Evolutionary conservation across 208 protist genomes (phyloP).

Genomic region (Herpetomonas tarakana): DNA sequence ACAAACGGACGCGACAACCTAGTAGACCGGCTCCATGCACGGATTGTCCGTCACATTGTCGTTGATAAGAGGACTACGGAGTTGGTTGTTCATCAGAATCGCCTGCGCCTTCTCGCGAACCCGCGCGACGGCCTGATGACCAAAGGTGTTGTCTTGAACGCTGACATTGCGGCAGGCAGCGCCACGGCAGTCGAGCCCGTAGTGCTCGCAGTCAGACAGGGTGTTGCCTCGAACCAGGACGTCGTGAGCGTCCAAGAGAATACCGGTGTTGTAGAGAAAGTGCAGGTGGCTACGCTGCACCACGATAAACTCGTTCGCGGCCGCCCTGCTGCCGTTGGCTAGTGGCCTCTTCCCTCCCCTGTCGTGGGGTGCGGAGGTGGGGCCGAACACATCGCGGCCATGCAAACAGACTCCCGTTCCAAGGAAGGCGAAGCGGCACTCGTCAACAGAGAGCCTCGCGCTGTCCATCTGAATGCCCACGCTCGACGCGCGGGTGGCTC

Average conservation of each 20-base stretch:
- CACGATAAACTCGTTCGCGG: conserved; percentile 7
- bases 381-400: conserved; percentile 15
- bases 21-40: conserved; percentile 70
- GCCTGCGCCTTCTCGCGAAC: conserved; percentile 50
- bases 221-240: conserved; percentile 49
- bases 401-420: conserved; percentile 41
- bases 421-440: conserved; percentile 48
- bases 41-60: conserved; percentile 60
- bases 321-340: conserved; percentile 9
- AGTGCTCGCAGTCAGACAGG: conserved; percentile 70
- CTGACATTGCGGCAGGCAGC: conserved; percentile 32
- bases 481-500: conserved; percentile 13
- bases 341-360: conserved; percentile 9
- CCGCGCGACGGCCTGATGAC: conserved; percentile 39
- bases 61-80: conserved; percentile 50
- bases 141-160: conserved; percentile 66
- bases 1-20: conserved; percentile 1
- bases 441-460: conserved; percentile 27
- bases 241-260: conserved; percentile 58
- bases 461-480: conserved; percentile 62
- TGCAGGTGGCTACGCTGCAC: conserved; percentile 32
- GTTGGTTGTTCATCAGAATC: conserved; percentile 61
- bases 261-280: conserved; percentile 50
- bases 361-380: neutral
- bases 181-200: conserved; percentile 64